Evolutionary conservation across 208 protist species (phyloP).

Genomic region (Trypanosoma melophagium): DNA sequence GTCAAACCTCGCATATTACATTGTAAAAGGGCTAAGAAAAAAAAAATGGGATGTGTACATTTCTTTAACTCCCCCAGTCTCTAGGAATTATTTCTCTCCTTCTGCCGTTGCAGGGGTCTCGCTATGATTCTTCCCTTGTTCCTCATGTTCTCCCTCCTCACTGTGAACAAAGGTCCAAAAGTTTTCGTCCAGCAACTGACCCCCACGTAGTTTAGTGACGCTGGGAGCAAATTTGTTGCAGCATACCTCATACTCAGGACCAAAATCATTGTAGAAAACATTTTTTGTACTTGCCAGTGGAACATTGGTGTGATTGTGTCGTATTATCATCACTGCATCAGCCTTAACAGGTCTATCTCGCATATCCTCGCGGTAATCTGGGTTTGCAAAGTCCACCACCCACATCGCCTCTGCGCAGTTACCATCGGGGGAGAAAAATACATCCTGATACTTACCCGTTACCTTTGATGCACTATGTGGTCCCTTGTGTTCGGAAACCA

Average conservation of each 20-base stretch:
- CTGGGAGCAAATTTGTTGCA: slow-evolving; percentile 44
- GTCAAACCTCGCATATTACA: too few species aligned
- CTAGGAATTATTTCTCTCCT: not conserved
- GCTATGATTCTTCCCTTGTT: not conserved
- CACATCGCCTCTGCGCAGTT: slow-evolving; percentile 66
- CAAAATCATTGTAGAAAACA: slow-evolving; percentile 86
- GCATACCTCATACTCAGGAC: slow-evolving; percentile 77
- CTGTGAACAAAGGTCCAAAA: slow-evolving; percentile 83
- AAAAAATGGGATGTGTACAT: too few species aligned
- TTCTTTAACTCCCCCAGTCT: too few species aligned
- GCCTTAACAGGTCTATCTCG: slow-evolving; percentile 78
- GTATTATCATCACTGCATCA: slow-evolving; percentile 66
- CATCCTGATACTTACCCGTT: slow-evolving; percentile 70
- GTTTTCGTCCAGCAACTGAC: slow-evolving; percentile 50
- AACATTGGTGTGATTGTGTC: slow-evolving; percentile 77
- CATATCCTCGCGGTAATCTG: slow-evolving; percentile 82
- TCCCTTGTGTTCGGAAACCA: slow-evolving; percentile 68
- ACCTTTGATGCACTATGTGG: slow-evolving; percentile 66
- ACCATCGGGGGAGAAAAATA: slow-evolving; percentile 84
- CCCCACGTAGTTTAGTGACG: slow-evolving; percentile 48
- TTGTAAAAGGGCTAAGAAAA: too few species aligned
- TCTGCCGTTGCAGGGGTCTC: not conserved
- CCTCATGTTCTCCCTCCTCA: slow-evolving; percentile 33
- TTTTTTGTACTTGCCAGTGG: slow-evolving; percentile 62
- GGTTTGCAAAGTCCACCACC: slow-evolving; percentile 70